These are phyloP conservation scores for Pelargonium citronellum DNA, from an alignment of 441 rosid species.

Conservation along the genomic window DNA sequence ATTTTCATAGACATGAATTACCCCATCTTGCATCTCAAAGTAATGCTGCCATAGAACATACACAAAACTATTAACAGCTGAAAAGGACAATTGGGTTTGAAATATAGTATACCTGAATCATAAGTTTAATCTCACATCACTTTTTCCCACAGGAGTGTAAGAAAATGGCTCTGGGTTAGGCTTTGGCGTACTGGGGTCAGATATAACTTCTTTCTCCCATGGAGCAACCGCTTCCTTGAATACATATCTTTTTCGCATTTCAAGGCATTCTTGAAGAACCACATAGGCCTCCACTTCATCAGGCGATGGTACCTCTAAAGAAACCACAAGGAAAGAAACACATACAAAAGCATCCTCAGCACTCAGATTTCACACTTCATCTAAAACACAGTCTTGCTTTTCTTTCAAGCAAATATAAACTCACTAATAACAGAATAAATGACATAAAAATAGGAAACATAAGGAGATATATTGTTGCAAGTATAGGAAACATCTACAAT, in stretches of 20 bases:
- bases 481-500: not conserved
- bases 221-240: conserved; percentile 85
- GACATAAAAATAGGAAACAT: not conserved
- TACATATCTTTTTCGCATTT: conserved; percentile 69
- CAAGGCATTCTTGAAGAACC: conserved; percentile 90
- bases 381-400: not conserved
- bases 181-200: conserved; percentile 95
- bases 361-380: not conserved
- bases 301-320: conserved; percentile 65
- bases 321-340: conserved; percentile 10
- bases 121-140: conserved; percentile 50
- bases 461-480: not conserved
- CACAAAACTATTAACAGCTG: conserved; percentile 21
- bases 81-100: not conserved
- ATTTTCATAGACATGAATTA: conserved; percentile 70
- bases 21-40: conserved; percentile 96
- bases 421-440: not conserved
- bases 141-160: conserved; percentile 63
- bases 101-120: conserved; percentile 1
- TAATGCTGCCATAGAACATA: conserved; percentile 52
- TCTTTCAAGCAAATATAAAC: not conserved
- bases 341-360: not conserved
- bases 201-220: conserved; percentile 91
- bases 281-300: conserved; percentile 79
- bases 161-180: conserved; percentile 81